A percentile compares a stretch with the other conserved stretches of the same genome.
Evolutionary conservation across 768 basidiomycete genomes (phyloP).

Genomic region (Hericium alpestre): DNA sequence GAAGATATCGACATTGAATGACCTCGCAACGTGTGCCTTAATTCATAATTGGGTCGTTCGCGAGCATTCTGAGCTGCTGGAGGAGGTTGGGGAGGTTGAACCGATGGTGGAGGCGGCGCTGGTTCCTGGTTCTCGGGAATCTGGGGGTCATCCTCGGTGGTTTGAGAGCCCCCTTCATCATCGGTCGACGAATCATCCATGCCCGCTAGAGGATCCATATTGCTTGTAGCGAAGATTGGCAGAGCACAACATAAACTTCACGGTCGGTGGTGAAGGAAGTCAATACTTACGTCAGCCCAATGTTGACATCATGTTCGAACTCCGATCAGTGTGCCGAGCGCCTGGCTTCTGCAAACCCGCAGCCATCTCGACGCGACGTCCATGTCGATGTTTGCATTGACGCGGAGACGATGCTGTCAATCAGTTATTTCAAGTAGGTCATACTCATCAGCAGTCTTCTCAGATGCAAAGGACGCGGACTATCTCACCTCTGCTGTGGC

Average conservation of each 20-base stretch:
- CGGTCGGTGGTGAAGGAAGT: background rate
- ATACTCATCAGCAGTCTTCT: background rate
- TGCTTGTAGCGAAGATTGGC: background rate
- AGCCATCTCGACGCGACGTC: background rate
- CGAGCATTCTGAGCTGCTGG: constrained; percentile 27
- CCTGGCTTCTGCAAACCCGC: background rate
- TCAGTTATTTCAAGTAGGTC: background rate
- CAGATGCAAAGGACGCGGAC: constrained; percentile 4
- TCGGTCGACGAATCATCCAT: constrained; percentile 37
- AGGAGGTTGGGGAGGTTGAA: constrained; percentile 23
- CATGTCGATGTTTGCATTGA: background rate
- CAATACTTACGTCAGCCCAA: no score
- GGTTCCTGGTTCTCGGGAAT: constrained; percentile 50
- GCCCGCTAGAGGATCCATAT: constrained; percentile 16
- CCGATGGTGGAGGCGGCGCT: constrained; percentile 26
- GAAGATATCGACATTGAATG: constrained; percentile 81
- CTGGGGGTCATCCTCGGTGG: constrained; percentile 78
- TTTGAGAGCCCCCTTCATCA: constrained; percentile 66
- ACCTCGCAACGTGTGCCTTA: constrained; percentile 57
- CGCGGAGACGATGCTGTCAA: background rate
- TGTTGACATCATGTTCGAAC: no score
- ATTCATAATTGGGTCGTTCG: constrained; percentile 54
- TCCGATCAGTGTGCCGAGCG: background rate
- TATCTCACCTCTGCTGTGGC: constrained; percentile 13
- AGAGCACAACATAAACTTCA: background rate